phyloP scores from a whole-genome alignment of 108 stramenopile species.

The Aurantiochytrium sp. region DNA sequence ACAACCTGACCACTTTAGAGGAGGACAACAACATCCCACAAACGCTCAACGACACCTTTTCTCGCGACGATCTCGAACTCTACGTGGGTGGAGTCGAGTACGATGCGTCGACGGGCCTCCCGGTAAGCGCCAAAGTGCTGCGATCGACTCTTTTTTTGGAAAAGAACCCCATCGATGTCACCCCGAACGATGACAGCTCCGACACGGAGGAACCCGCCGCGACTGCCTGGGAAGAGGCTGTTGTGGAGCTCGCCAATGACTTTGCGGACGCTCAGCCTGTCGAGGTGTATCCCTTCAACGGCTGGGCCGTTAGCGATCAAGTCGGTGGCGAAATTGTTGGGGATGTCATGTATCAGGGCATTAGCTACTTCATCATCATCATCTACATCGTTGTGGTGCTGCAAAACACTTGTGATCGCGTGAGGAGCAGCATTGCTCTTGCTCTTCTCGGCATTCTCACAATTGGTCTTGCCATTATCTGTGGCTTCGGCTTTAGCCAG shows the following conservation, averaged over 20 bases:
- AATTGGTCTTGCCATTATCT: neutral
- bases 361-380: constrained; percentile 5
- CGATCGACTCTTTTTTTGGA: neutral
- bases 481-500: neutral
- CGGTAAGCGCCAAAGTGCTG: neutral
- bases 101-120: neutral
- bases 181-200: neutral
- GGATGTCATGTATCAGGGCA: neutral
- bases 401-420: neutral
- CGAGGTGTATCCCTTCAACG: neutral
- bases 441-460: neutral
- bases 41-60: neutral
- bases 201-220: neutral
- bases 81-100: neutral
- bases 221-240: neutral
- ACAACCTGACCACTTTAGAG: neutral
- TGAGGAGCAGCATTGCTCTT: neutral
- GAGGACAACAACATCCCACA: neutral
- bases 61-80: neutral
- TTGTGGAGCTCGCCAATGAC: neutral
- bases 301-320: neutral
- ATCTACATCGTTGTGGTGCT: neutral
- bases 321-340: neutral
- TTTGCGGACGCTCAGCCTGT: neutral
- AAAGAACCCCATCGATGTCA: neutral